Percentiles rank a stretch among this genome's conserved stretches.
phyloP scores from a whole-genome alignment of 306 rosid species.

The Trichosanthes truncata region DNA sequence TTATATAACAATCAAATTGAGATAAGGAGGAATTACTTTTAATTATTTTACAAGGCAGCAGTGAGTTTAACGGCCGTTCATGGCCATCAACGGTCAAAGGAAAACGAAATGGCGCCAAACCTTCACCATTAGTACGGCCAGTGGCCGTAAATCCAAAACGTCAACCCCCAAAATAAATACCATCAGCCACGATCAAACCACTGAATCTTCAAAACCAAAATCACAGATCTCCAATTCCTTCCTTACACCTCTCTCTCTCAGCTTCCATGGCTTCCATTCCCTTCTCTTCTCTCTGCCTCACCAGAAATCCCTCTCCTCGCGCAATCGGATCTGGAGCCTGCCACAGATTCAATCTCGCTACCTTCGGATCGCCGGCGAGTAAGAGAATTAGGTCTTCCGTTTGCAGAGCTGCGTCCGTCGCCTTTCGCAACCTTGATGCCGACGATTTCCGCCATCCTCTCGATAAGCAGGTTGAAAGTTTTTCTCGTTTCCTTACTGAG shows the following conservation, averaged over 20 bases:
- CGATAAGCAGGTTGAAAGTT: not conserved
- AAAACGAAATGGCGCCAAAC: slow-evolving; percentile 65
- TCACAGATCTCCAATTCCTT: slow-evolving; percentile 7
- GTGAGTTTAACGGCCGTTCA: not conserved
- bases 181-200: not conserved
- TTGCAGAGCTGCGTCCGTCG: slow-evolving; percentile 50
- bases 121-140: slow-evolving; percentile 32
- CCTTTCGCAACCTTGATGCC: slow-evolving; percentile 73
- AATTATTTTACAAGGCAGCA: no score
- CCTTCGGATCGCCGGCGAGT: slow-evolving; percentile 15
- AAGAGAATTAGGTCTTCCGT: slow-evolving; percentile 20
- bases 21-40: no score
- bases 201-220: not conserved
- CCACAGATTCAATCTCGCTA: slow-evolving; percentile 15
- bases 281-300: slow-evolving; percentile 36
- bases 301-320: slow-evolving; percentile 23
- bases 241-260: not conserved
- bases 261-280: slow-evolving; percentile 59
- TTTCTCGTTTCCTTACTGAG: no score
- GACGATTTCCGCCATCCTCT: slow-evolving; percentile 27
- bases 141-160: slow-evolving; percentile 32
- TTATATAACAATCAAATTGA: no score
- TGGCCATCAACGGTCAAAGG: slow-evolving; percentile 31
- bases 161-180: not conserved
- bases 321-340: slow-evolving; percentile 20